phyloP scores from a whole-genome alignment of 768 basidiomycete genomes.

The Tulasnella sp. region DNA sequence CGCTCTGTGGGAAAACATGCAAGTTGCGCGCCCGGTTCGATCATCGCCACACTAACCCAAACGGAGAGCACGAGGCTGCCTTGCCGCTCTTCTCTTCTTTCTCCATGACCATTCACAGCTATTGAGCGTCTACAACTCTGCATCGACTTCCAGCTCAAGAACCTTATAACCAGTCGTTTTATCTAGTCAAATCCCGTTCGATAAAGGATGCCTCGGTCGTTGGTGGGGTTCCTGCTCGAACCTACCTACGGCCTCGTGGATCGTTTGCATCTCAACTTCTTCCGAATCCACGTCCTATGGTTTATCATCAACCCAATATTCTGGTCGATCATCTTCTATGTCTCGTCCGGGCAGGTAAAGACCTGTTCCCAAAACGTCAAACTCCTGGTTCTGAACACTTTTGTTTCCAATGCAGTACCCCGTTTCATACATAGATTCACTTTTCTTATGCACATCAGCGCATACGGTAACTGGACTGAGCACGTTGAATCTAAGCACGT shows the following conservation, averaged over 20 bases:
- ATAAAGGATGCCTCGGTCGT: not conserved
- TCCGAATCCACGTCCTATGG: conserved; percentile 52
- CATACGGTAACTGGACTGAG: conserved; percentile 64
- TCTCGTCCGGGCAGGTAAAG: conserved; percentile 61
- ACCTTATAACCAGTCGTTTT: not conserved
- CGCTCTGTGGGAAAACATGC: too few species aligned
- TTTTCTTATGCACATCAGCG: conserved; percentile 77
- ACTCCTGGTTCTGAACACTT: not conserved
- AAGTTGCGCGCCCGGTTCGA: not conserved
- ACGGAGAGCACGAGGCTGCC: not conserved
- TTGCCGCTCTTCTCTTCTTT: not conserved
- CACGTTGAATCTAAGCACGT: conserved; percentile 39
- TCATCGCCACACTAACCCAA: not conserved
- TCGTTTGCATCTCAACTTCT: conserved; percentile 50
- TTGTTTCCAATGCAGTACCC: not conserved
- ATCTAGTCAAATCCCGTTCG: not conserved
- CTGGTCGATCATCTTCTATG: conserved; percentile 82
- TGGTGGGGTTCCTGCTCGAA: not conserved
- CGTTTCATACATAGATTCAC: conserved; percentile 43
- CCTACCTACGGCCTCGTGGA: conserved; percentile 20
- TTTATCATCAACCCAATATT: conserved; percentile 77
- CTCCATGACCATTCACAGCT: not conserved
- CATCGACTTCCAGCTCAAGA: not conserved
- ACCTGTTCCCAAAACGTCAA: not conserved
- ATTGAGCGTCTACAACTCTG: not conserved